Evolutionary conservation across 129 eudicot species (phyloP), one percentile per base, ranked within the genome.

Genomic region (Flaveria robusta): DNA sequence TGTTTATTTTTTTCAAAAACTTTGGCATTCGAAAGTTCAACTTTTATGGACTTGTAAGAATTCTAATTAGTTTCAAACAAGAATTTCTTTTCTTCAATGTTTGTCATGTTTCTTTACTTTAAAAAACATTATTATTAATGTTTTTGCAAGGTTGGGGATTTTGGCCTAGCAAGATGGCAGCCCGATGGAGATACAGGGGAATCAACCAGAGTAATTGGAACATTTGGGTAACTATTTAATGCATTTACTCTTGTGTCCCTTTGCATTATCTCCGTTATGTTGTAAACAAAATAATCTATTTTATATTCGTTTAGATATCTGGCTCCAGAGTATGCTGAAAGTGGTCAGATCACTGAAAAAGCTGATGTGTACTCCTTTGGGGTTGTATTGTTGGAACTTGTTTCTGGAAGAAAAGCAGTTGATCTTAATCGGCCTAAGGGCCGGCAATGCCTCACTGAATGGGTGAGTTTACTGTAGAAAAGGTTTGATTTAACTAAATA

Each of bases 351-450:
- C 83, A 92, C 97, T 7, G 97, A 92, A 73, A 92, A 92, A 69
- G 96, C 97, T 12, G 97, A 92, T 79, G 92, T 92, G 67, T 92
- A 92, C 79, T 92, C 97, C 7, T 89, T 92, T 39, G 97, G 97
- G 34, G 97, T 92, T 12, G 96, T 92, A 12, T 54, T 92, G 68
- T 81, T 92, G 54, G 97, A 92, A 82, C 91, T 92, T 62, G 96
- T 92, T 26, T 83, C 92, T 11, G 97, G 97, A 51, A 78, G 97
- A 27, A 92, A 92, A 81, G 97, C 97, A 50, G 92, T 92, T 74
- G 97, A 92, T 81, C 82, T 92, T 78, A 85, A 85, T 81, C 80
- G 92, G 50, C 96, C 97, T 12, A 92, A 85, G 72, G 97, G 97
- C 71, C 96, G 89, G 70, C 97, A 92, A 75, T 89, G 91, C 81